Percentiles rank a stretch among this genome's conserved stretches.
Evolutionary conservation across 495 filamentous ascomycete species (phyloP).

Genomic region (Alectoria sarmentosa): DNA sequence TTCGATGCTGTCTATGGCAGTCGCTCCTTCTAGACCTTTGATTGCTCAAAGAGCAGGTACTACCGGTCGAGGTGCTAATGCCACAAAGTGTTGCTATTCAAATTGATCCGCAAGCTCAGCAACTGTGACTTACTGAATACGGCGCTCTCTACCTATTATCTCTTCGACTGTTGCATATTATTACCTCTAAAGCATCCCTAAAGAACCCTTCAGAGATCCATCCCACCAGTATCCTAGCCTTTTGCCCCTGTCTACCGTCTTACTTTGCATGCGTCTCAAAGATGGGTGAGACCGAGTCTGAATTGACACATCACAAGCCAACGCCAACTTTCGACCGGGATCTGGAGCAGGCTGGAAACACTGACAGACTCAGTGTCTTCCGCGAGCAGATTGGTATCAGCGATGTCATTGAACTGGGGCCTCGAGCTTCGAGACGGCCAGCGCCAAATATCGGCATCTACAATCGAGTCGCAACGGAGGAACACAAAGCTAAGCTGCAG

Average conservation of each 20-base stretch:
- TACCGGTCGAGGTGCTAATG: not conserved
- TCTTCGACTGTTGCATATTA: not conserved
- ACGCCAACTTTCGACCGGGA: conserved; percentile 2
- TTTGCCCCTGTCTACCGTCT: not conserved
- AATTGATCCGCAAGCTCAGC: too few relatives aligned
- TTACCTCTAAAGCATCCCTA: not conserved
- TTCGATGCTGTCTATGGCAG: not conserved
- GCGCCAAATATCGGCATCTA: conserved; percentile 55
- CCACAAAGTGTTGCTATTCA: not conserved
- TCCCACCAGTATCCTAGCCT: not conserved
- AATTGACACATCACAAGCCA: not conserved
- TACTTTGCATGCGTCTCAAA: not conserved
- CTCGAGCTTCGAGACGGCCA: conserved; percentile 30
- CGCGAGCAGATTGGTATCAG: conserved; percentile 42
- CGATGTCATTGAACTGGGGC: conserved; percentile 30
- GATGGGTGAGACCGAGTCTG: not conserved
- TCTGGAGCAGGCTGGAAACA: conserved; percentile 13
- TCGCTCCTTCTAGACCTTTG: not conserved
- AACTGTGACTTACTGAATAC: not conserved
- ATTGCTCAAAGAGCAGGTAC: not conserved
- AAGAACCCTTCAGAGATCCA: not conserved
- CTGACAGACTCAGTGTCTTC: conserved; percentile 39
- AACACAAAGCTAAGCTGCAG: conserved; percentile 37
- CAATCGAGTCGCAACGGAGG: conserved; percentile 47
- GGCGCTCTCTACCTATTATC: not conserved